These are phyloP conservation scores for Rhizopus delemar DNA, from an alignment of 371 early-diverging fungal species.

Conservation along the genomic window DNA sequence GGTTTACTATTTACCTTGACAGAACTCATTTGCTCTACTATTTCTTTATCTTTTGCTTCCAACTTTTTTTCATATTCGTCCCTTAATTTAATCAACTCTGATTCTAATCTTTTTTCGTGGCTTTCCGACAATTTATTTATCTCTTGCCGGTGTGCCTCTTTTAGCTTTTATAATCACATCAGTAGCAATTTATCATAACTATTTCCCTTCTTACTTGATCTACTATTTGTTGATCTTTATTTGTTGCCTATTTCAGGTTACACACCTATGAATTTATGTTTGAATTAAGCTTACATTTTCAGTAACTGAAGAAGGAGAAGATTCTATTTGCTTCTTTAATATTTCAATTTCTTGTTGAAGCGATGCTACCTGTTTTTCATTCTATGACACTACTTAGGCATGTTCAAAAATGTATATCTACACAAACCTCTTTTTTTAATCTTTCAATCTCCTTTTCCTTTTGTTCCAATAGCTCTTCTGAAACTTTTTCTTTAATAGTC, in stretches of 20 bases:
- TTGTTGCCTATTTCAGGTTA: neutral
- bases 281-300: conserved; percentile 6
- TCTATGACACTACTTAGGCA: neutral
- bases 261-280: neutral
- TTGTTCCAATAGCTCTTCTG: conserved; percentile 22
- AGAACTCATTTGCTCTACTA: conserved; percentile 2
- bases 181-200: neutral
- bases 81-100: conserved; percentile 4
- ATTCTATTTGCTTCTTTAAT: conserved; percentile 5
- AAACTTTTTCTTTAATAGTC: conserved; percentile 34
- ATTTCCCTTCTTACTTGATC: conserved; percentile 1
- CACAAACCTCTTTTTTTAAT: conserved; percentile 19
- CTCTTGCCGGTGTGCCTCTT: conserved; percentile 11
- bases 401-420: too few species aligned
- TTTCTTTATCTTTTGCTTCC: neutral
- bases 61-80: conserved; percentile 7
- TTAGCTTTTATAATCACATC: neutral
- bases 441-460: conserved; percentile 31
- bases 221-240: conserved; percentile 4
- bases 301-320: neutral
- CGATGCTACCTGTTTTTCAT: conserved; percentile 5
- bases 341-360: conserved; percentile 17
- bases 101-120: conserved; percentile 10
- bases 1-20: neutral
- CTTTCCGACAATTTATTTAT: conserved; percentile 6